Percentiles rank a stretch among this genome's conserved stretches.
phyloP scores from a whole-genome alignment of 192 early-diverging fungal species.

The Umbelopsis vinacea region DNA sequence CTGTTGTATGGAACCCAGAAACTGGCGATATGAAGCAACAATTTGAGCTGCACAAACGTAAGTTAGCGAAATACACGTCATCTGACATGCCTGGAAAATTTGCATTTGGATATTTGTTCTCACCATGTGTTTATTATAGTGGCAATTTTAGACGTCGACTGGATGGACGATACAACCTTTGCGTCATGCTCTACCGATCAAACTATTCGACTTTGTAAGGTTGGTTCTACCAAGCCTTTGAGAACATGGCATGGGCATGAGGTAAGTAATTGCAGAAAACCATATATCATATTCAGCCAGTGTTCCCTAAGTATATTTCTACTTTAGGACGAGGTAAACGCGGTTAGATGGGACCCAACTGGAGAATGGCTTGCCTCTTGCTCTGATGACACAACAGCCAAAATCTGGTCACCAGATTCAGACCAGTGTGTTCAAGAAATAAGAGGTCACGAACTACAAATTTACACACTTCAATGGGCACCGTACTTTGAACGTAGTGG shows the following conservation, averaged over 20 bases:
- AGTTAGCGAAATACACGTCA: slow-evolving; percentile 8
- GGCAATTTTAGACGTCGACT: slow-evolving; percentile 86
- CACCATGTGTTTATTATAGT: slow-evolving; percentile 31
- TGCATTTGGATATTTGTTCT: background rate
- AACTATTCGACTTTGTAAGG: slow-evolving; percentile 78
- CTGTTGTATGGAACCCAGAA: slow-evolving; percentile 83
- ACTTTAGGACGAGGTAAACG: slow-evolving; percentile 72
- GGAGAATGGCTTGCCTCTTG: slow-evolving; percentile 74
- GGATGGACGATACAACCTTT: slow-evolving; percentile 91
- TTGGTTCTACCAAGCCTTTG: slow-evolving; percentile 71
- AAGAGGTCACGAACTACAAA: slow-evolving; percentile 73
- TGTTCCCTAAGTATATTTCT: background rate
- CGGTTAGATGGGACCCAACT: slow-evolving; percentile 73
- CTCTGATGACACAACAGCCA: slow-evolving; percentile 77
- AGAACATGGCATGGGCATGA: slow-evolving; percentile 77
- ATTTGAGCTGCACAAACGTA: slow-evolving; percentile 69
- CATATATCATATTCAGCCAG: background rate
- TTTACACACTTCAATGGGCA: slow-evolving; percentile 85
- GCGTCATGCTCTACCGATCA: slow-evolving; percentile 87
- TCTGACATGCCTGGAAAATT: background rate
- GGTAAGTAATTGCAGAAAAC: slow-evolving; percentile 30
- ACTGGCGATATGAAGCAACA: slow-evolving; percentile 76
- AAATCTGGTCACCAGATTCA: slow-evolving; percentile 73
- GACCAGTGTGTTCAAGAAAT: slow-evolving; percentile 61
- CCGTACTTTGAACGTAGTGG: slow-evolving; percentile 44